A percentile compares a stretch with the other conserved stretches of the same genome.
These are phyloP conservation scores for Lobosporangium transversale DNA, from an alignment of 192 early-diverging fungal genomes.

Conservation along the genomic window DNA sequence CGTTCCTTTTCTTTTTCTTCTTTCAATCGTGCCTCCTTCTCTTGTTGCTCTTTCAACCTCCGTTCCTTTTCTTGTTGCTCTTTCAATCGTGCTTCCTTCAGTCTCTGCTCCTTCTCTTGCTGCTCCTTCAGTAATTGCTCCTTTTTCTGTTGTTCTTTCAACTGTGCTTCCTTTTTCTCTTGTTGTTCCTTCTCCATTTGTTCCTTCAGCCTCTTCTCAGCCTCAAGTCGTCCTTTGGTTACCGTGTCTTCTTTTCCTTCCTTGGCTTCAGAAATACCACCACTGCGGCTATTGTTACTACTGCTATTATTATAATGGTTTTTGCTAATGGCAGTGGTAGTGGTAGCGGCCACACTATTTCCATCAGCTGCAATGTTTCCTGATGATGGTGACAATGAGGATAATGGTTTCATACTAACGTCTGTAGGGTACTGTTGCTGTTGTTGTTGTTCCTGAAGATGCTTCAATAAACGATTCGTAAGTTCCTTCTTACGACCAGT, in stretches of 20 bases:
- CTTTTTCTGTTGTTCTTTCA: conserved; percentile 23
- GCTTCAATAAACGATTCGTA: conserved; percentile 1
- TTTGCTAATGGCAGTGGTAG: background rate
- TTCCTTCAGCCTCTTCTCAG: too few relatives aligned
- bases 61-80: conserved; percentile 30
- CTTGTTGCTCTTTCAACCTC: conserved; percentile 20
- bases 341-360: too few relatives aligned
- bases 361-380: too few relatives aligned
- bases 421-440: background rate
- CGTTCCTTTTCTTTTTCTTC: conserved; percentile 28
- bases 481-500: conserved; percentile 29
- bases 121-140: conserved; percentile 24
- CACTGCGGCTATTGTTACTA: too few relatives aligned
- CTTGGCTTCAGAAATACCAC: too few relatives aligned
- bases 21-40: conserved; percentile 20
- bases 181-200: conserved; percentile 23
- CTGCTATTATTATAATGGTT: too few relatives aligned
- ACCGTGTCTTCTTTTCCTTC: conserved; percentile 16
- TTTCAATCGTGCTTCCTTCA: conserved; percentile 13
- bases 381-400: background rate
- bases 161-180: conserved; percentile 19
- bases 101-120: conserved; percentile 18
- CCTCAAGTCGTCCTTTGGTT: conserved; percentile 4
- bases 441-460: too few relatives aligned
- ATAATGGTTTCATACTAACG: background rate